phyloP scores from a whole-genome alignment of 805 yeast species.

The Teunomyces panamensis region DNA sequence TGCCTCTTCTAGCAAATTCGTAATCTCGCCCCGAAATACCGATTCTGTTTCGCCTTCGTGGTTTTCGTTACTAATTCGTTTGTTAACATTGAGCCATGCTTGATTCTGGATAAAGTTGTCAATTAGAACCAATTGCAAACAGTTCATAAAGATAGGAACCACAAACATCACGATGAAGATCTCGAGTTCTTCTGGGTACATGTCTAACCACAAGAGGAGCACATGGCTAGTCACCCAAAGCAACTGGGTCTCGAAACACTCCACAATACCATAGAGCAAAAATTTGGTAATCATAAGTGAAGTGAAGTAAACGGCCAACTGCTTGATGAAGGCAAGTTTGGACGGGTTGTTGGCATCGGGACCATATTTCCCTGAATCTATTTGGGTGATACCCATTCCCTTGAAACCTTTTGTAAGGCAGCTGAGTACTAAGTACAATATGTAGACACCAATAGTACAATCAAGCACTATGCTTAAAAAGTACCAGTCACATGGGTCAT shows the following conservation, averaged over 20 bases:
- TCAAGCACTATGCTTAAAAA: conserved; percentile 84
- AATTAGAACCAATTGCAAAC: conserved; percentile 68
- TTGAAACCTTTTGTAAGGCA: conserved; percentile 43
- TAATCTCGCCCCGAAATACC: background rate
- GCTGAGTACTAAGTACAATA: conserved; percentile 54
- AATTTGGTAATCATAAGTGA: conserved; percentile 68
- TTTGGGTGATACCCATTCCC: conserved; percentile 40
- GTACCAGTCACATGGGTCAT: conserved; percentile 91
- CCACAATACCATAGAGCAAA: conserved; percentile 56
- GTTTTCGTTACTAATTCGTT: conserved; percentile 12
- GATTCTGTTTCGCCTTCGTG: conserved; percentile 12
- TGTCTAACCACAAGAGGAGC: conserved; percentile 79
- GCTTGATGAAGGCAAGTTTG: conserved; percentile 60
- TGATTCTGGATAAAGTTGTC: conserved; percentile 71
- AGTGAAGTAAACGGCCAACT: conserved; percentile 62
- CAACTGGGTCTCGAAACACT: conserved; percentile 56
- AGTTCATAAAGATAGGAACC: conserved; percentile 70
- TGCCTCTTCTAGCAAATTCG: background rate
- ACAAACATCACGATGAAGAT: conserved; percentile 84
- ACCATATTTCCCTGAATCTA: conserved; percentile 63
- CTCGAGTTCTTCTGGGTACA: conserved; percentile 71
- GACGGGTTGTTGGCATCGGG: conserved; percentile 55
- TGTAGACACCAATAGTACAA: conserved; percentile 90
- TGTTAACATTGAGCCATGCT: conserved; percentile 32
- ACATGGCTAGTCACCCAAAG: conserved; percentile 61